Evolutionary conservation across 306 rosid genomes (phyloP).

Genomic region (Glycyrrhiza uralensis): DNA sequence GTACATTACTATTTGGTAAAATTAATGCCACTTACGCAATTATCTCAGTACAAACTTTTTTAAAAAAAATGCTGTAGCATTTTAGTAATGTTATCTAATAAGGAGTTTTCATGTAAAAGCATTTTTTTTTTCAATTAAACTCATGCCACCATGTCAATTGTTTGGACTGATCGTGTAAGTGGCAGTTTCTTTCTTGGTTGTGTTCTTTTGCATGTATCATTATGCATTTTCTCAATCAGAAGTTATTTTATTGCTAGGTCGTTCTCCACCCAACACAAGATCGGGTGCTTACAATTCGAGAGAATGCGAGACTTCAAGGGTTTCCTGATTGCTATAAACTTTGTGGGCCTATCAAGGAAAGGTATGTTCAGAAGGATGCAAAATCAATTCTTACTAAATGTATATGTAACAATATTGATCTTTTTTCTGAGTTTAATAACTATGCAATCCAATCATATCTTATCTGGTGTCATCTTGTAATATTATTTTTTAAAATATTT

Average conservation of each 20-base stretch:
- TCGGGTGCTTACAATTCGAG: slow-evolving; percentile 60
- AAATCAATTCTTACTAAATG: neutral
- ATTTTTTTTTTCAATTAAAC: neutral
- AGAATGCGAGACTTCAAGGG: slow-evolving; percentile 73
- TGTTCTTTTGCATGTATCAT: neutral
- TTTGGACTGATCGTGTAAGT: neutral
- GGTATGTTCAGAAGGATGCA: slow-evolving; percentile 38
- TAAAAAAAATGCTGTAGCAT: neutral
- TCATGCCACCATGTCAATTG: neutral
- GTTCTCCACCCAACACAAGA: slow-evolving; percentile 61
- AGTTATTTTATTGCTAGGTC: neutral
- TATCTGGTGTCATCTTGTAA: too few relatives aligned
- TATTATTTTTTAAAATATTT: too few relatives aligned
- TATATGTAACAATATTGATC: neutral
- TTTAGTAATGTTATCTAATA: neutral
- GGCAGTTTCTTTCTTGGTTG: too few relatives aligned
- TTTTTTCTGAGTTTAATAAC: too few relatives aligned
- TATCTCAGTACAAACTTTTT: neutral
- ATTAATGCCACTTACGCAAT: neutral
- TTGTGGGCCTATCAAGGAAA: slow-evolving; percentile 56
- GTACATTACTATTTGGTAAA: neutral
- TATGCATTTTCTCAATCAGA: neutral
- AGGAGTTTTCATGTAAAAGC: neutral
- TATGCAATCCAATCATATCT: too few relatives aligned
- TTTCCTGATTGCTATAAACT: slow-evolving; percentile 76